phyloP scores from a whole-genome alignment of 768 basidiomycete species.

The Chlorophyllum brunneum region DNA sequence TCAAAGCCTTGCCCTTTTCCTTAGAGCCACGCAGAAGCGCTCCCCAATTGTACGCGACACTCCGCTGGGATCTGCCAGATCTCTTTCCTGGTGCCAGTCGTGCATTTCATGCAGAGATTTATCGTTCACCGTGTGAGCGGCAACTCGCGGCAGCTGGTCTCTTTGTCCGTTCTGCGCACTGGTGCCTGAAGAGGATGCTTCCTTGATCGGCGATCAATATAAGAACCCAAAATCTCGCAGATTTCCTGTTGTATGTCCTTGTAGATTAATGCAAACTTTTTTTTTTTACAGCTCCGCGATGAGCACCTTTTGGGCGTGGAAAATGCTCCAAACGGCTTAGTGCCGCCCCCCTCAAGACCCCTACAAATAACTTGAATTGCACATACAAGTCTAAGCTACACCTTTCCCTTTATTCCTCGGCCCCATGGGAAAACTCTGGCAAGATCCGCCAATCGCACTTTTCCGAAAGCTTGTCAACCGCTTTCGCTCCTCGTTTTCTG shows the following conservation, averaged over 20 bases:
- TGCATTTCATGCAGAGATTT: conserved; percentile 10
- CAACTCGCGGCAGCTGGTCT: conserved; percentile 33
- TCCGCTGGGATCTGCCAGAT: conserved; percentile 3
- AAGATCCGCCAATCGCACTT: conserved; percentile 16
- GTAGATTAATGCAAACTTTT: conserved; percentile 11
- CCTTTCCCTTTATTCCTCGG: conserved; percentile 18
- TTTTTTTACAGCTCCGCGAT: conserved; percentile 28
- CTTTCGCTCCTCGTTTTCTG: background rate
- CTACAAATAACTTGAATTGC: conserved; percentile 22
- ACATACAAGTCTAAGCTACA: conserved; percentile 16
- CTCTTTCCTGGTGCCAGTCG: background rate
- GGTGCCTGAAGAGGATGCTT: conserved; percentile 36
- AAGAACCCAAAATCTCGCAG: conserved; percentile 29
- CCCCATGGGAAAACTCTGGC: conserved; percentile 17
- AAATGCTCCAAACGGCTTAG: conserved; percentile 30
- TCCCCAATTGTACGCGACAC: conserved; percentile 1
- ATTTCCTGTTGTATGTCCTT: conserved; percentile 14
- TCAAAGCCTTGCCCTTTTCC: conserved; percentile 20
- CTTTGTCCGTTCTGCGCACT: conserved; percentile 14
- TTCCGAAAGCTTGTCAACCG: conserved; percentile 17
- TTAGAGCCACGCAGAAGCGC: conserved; percentile 10
- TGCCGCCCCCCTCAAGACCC: conserved; percentile 24
- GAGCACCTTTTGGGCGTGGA: background rate
- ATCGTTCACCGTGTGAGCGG: conserved; percentile 21
- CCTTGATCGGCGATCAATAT: conserved; percentile 64